phyloP scores from a whole-genome alignment of 2,329 filamentous ascomycete species.

The Tolypocladium capitatum region DNA sequence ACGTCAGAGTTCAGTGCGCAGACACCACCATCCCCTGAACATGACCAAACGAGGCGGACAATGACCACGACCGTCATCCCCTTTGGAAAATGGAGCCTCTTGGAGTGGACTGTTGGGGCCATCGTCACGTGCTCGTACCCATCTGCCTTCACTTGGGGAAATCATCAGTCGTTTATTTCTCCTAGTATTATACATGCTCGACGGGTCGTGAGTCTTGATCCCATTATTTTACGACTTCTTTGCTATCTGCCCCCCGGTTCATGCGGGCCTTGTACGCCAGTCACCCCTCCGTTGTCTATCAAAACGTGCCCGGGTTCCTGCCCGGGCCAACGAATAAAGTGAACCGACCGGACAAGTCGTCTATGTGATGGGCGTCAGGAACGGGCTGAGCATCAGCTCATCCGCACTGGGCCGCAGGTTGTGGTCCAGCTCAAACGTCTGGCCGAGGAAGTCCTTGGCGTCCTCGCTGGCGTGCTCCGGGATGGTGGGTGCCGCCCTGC shows the following conservation, averaged over 20 bases:
- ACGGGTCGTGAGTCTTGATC: neutral
- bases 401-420: constrained; percentile 85
- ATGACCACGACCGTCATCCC: no score
- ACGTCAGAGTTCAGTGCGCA: no score
- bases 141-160: neutral
- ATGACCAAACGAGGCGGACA: no score
- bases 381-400: constrained; percentile 72
- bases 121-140: neutral
- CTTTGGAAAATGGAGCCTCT: no score
- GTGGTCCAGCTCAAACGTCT: constrained; percentile 93
- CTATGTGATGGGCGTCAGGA: constrained; percentile 57
- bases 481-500: constrained; percentile 74
- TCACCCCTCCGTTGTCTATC: constrained; percentile 1
- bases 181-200: constrained; percentile 5
- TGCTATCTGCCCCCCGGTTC: neutral
- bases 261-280: neutral
- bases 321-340: constrained; percentile 1
- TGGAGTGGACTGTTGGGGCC: no score
- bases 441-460: constrained; percentile 67
- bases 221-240: neutral
- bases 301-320: constrained; percentile 5
- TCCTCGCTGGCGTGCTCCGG: constrained; percentile 78
- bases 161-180: constrained; percentile 1
- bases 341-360: neutral
- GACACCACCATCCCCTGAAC: no score